A percentile compares a stretch with the other conserved stretches of the same genome.
Conservation (phyloP, 2,329 filamentous ascomycete species). For the Fragosphaeria purpurea region DNA sequence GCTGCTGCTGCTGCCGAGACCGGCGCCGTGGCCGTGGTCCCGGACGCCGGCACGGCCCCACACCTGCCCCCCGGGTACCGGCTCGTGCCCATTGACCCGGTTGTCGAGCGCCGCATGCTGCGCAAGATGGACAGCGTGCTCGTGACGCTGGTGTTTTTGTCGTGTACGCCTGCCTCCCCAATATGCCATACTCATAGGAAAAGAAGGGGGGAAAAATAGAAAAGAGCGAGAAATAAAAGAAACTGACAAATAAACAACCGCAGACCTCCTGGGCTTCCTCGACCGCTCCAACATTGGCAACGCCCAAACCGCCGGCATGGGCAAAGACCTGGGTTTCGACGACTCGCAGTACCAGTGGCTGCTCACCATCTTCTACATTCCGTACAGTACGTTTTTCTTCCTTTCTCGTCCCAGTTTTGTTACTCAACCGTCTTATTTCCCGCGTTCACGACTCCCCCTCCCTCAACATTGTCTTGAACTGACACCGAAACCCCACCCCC, state of each 20-base stretch:
- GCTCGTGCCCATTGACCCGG: slow-evolving; percentile 18
- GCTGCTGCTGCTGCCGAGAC: background rate
- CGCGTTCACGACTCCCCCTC: background rate
- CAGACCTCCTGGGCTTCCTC: slow-evolving; percentile 17
- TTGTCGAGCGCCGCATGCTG: slow-evolving; percentile 22
- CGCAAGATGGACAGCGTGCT: slow-evolving; percentile 25
- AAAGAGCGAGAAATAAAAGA: no score
- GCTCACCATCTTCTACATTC: slow-evolving; percentile 35
- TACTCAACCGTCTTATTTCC: background rate
- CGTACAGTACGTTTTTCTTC: slow-evolving; percentile 24
- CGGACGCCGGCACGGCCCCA: background rate
- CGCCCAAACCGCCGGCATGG: slow-evolving; percentile 16
- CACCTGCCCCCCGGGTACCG: slow-evolving; percentile 3
- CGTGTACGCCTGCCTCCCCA: slow-evolving; percentile 15
- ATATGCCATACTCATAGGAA: no score
- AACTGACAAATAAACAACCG: no score
- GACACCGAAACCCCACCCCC: background rate
- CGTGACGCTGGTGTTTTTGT: slow-evolving; percentile 21
- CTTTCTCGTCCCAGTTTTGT: no score
- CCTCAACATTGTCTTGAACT: background rate
- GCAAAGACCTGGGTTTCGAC: slow-evolving; percentile 24
- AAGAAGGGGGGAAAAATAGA: no score
- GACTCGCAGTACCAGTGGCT: slow-evolving; percentile 32
- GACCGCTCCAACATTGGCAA: slow-evolving; percentile 19
- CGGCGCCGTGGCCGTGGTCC: background rate